These are phyloP conservation scores for Calonectria pauciramosa DNA, from an alignment of 2,329 filamentous ascomycete genomes.

Conservation along the genomic window DNA sequence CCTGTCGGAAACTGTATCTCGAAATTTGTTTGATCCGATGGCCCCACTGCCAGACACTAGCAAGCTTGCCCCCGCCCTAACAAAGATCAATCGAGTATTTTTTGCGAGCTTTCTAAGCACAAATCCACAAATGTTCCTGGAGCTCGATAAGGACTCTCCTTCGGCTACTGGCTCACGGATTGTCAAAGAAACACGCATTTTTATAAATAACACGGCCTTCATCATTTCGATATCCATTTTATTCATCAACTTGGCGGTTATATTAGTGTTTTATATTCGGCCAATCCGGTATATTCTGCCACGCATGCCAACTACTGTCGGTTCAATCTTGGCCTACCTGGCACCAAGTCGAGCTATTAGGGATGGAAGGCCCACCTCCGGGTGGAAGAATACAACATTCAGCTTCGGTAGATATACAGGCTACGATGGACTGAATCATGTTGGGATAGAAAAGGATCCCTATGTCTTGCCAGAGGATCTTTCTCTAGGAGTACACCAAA, in stretches of 20 bases:
- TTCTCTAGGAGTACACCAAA: background rate
- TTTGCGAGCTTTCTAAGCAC: background rate
- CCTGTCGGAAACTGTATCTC: background rate
- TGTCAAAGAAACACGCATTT: background rate
- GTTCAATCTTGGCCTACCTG: slow-evolving; percentile 11
- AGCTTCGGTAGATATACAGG: slow-evolving; percentile 19
- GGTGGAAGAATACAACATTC: slow-evolving; percentile 1
- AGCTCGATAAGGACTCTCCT: background rate
- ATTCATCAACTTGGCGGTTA: background rate
- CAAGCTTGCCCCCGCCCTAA: background rate
- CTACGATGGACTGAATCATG: background rate
- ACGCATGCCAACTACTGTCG: background rate
- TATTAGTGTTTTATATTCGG: background rate
- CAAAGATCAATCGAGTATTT: background rate
- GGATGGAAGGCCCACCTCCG: background rate
- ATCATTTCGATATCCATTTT: background rate
- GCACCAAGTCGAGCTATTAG: slow-evolving; percentile 9
- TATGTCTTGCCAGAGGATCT: background rate
- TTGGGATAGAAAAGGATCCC: slow-evolving; percentile 18
- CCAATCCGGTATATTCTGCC: background rate
- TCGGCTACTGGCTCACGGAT: background rate
- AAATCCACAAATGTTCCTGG: background rate
- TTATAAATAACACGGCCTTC: background rate
- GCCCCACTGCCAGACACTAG: background rate
- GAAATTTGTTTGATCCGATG: background rate